A percentile compares a stretch with the other conserved stretches of the same genome.
These are phyloP conservation scores for Calonectria montana DNA, from an alignment of 2,329 filamentous ascomycete genomes.

Conservation along the genomic window DNA sequence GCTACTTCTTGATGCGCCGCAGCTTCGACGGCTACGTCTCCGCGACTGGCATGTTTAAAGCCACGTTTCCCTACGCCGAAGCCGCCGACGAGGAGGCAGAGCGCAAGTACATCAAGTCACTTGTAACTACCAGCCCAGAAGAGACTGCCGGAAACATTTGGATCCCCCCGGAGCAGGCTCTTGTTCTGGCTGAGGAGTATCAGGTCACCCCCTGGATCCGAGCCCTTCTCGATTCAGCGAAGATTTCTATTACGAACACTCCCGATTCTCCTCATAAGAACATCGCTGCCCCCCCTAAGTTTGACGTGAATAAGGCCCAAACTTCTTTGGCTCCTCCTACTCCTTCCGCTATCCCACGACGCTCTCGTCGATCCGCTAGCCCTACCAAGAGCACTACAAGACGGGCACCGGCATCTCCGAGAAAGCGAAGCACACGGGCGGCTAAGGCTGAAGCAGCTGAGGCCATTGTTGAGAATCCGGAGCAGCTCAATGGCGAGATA, in stretches of 20 bases:
- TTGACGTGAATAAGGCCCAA: constrained; percentile 65
- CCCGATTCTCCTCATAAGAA: constrained; percentile 77
- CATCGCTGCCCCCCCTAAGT: constrained; percentile 86
- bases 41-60: constrained; percentile 93
- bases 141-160: constrained; percentile 97
- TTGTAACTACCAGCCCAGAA: constrained; percentile 83
- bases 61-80: constrained; percentile 83
- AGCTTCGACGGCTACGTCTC: constrained; percentile 87
- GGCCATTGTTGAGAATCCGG: constrained; percentile 40
- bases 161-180: constrained; percentile 86
- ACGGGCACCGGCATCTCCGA: constrained; percentile 62
- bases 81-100: constrained; percentile 79
- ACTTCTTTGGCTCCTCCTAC: constrained; percentile 62
- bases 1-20: constrained; percentile 96
- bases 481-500: constrained; percentile 46
- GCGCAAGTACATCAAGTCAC: constrained; percentile 85
- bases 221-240: constrained; percentile 89
- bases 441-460: constrained; percentile 55
- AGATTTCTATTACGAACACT: constrained; percentile 72
- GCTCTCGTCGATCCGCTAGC: constrained; percentile 68
- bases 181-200: constrained; percentile 88
- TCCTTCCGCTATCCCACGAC: constrained; percentile 58
- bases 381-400: constrained; percentile 61
- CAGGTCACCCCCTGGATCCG: constrained; percentile 87
- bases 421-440: constrained; percentile 63